Conservation (phyloP, 805 yeast genomes). For the Suhomyces emberorum region DNA sequence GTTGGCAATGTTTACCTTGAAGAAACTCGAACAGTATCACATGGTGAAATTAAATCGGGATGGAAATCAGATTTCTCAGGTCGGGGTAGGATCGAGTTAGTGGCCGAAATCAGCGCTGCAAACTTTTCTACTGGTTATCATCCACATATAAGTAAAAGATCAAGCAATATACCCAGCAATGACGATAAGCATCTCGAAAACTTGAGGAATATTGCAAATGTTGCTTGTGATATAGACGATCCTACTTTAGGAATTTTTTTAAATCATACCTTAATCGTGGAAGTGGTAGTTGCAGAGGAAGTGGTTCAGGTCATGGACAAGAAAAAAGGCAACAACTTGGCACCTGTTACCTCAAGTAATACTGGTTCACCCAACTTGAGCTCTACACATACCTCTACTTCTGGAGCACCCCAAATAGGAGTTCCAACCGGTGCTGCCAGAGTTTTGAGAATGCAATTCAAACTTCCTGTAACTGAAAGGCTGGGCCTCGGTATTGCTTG, state of each 20-base stretch:
- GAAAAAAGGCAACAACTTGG: slow-evolving; percentile 12
- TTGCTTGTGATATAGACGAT: slow-evolving; percentile 80
- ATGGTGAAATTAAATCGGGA: slow-evolving; percentile 83
- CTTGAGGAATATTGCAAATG: slow-evolving; percentile 44
- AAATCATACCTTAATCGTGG: slow-evolving; percentile 73
- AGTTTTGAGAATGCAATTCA: slow-evolving; percentile 91
- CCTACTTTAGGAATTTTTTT: slow-evolving; percentile 76
- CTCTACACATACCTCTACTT: slow-evolving; percentile 15
- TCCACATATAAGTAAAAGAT: slow-evolving; percentile 42
- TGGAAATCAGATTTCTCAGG: slow-evolving; percentile 92
- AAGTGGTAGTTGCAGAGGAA: slow-evolving; percentile 94
- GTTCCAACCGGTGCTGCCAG: slow-evolving; percentile 94
- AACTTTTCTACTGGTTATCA: slow-evolving; percentile 50
- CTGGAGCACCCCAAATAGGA: slow-evolving; percentile 39
- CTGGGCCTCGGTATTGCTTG: slow-evolving; percentile 96
- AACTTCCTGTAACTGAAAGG: slow-evolving; percentile 76
- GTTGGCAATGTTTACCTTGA: slow-evolving; percentile 51
- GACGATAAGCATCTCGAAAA: slow-evolving; percentile 23
- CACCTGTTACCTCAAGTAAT: slow-evolving; percentile 23
- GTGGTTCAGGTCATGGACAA: slow-evolving; percentile 40
- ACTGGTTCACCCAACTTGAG: slow-evolving; percentile 27
- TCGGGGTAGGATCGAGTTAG: slow-evolving; percentile 75
- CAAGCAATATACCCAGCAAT: slow-evolving; percentile 32
- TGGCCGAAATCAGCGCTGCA: slow-evolving; percentile 65
- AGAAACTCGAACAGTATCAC: slow-evolving; percentile 67